Base-by-base conservation (phyloP, 2,329 filamentous ascomycete genomes). In the Calonectria hongkongensis region DNA sequence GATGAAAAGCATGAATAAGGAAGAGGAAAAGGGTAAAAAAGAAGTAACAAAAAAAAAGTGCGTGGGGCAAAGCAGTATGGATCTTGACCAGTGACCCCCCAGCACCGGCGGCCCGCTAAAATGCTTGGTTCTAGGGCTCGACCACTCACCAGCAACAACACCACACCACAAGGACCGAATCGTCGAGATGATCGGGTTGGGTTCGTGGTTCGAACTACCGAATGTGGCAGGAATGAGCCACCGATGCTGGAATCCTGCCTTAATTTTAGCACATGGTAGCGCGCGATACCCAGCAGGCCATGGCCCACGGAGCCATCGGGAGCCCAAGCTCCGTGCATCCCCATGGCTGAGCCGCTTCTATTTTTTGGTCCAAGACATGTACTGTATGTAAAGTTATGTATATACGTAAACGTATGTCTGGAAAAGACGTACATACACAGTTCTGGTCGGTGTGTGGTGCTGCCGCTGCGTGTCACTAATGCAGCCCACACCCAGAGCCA, bases 151-250 rank as follows among this genome's bases (percentile, higher is more conserved):
- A 45, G 45, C 67, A 43, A n/a, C 47, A 30, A 63, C 73, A 73
- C 66, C 66, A 73, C 78, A 76, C 76, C 78, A 78, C 68, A 25
- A 45, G 47, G 13, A 45, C n/a, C 25, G n/a, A 72, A 68, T 60
- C 30, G 58, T 25, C 30, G 25, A 58, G 48, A 48, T 21, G 56
- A 71, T 71, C 69, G 48, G 39, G 41, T 67, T 36, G 36, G 36
- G 15, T 36, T 25, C 28, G 27, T 33, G 16, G n/a, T 54, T 25
- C 25, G 15, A 27, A 21, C 48, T 64, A 21, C 66, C 28, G 41
- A 6, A 48, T 33, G 39, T 28, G 27, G 39, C 28, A 56, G 47
- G 27, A 39, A 67, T 41, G 66, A 43, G 45, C 43, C n/a, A 3
- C 68, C 21, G n/a, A 21, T 6, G n/a, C 16, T n/a, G 36, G 28